A percentile compares a stretch with the other conserved stretches of the same genome.
Evolutionary conservation across 257 asterid species (phyloP).

Genomic region (Apocynum venetum): DNA sequence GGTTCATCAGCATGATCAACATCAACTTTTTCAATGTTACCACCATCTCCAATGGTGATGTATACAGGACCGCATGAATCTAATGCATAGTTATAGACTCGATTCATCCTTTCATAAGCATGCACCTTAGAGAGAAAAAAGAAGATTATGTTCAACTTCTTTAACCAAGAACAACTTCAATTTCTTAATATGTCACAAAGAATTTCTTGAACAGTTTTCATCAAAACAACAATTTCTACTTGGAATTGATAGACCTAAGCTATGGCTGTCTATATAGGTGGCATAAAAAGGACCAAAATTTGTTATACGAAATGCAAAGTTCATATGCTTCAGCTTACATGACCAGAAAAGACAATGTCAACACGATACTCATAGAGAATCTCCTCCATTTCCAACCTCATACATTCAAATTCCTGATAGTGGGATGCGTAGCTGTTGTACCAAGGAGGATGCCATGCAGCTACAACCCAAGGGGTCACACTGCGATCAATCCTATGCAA

Average conservation of each 20-base stretch:
- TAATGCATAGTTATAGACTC: constrained; percentile 68
- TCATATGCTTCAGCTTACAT: constrained; percentile 41
- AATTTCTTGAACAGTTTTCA: background rate
- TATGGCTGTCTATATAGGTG: background rate
- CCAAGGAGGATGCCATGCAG: constrained; percentile 94
- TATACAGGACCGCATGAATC: constrained; percentile 79
- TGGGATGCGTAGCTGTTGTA: constrained; percentile 83
- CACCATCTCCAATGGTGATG: constrained; percentile 88
- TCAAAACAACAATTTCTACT: background rate
- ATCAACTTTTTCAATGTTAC: constrained; percentile 74
- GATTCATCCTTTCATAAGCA: constrained; percentile 80
- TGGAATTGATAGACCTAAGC: background rate
- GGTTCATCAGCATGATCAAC: constrained; percentile 81
- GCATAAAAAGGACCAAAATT: background rate
- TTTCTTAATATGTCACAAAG: background rate
- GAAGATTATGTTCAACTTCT: background rate
- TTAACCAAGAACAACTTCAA: background rate
- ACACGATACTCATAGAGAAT: constrained; percentile 51
- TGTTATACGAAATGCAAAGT: too few relatives aligned
- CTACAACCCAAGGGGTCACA: constrained; percentile 74
- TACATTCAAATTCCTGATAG: constrained; percentile 88
- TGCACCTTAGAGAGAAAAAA: constrained; percentile 35
- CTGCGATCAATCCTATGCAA: constrained; percentile 47
- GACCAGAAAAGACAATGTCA: constrained; percentile 79
- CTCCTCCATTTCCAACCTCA: constrained; percentile 81